Evolutionary conservation across 352 stramenopile genomes (phyloP).

Genomic region (Pythium rishiriense): DNA sequence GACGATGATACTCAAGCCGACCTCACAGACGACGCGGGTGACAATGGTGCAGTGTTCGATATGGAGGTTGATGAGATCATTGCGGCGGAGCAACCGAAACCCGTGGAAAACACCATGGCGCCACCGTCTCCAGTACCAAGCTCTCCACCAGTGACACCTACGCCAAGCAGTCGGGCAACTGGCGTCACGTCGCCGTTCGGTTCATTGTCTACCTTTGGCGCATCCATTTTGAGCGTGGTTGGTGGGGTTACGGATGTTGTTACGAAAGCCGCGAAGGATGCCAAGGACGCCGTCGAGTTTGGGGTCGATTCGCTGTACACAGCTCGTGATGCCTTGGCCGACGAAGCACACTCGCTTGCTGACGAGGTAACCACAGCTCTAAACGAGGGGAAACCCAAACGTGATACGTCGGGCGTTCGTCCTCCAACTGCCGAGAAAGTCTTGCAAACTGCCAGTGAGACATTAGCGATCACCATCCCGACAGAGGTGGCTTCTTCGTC

Average conservation of each 20-base stretch:
- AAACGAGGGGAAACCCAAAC: slow-evolving; percentile 34
- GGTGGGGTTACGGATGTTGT: slow-evolving; percentile 70
- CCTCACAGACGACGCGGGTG: slow-evolving; percentile 1
- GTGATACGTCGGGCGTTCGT: not conserved
- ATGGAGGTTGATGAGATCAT: slow-evolving; percentile 23
- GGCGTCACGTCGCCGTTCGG: slow-evolving; percentile 36
- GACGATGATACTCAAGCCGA: slow-evolving; percentile 39
- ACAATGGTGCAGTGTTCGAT: slow-evolving; percentile 15
- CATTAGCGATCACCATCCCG: not conserved
- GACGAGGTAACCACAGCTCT: slow-evolving; percentile 55
- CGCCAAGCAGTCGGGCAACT: slow-evolving; percentile 12
- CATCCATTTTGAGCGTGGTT: slow-evolving; percentile 63
- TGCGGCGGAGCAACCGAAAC: not conserved
- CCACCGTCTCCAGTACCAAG: not conserved
- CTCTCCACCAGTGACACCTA: not conserved
- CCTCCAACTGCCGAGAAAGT: slow-evolving; percentile 1
- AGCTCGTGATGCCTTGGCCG: slow-evolving; percentile 60
- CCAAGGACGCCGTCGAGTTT: slow-evolving; percentile 73
- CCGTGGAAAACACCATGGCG: not conserved
- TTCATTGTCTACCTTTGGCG: slow-evolving; percentile 49
- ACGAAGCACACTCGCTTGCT: slow-evolving; percentile 65
- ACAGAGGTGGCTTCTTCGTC: not conserved
- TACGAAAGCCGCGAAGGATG: slow-evolving; percentile 70
- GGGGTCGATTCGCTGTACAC: slow-evolving; percentile 75
- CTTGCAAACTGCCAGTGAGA: not conserved